Evolutionary conservation across 1,139 yeast genomes (phyloP).

Genomic region (Yamadazyma trypodendri): DNA sequence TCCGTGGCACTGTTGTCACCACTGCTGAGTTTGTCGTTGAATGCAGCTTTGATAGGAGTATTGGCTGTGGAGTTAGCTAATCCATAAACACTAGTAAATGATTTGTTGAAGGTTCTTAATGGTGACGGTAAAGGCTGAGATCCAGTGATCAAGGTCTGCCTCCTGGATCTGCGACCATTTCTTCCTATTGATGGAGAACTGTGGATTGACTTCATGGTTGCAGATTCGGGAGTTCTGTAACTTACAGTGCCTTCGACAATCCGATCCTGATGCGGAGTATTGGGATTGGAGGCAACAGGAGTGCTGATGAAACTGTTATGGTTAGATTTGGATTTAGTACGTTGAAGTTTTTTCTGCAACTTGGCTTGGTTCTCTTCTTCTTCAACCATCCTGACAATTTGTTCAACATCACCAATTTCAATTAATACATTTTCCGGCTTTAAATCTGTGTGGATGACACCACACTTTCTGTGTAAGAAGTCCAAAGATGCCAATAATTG

Average conservation of each 20-base stretch:
- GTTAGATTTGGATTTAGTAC: constrained; percentile 22
- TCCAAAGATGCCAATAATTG: constrained; percentile 77
- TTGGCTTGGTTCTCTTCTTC: constrained; percentile 50
- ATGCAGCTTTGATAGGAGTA: constrained; percentile 36
- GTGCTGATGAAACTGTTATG: constrained; percentile 18
- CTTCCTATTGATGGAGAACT: constrained; percentile 43
- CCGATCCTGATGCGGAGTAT: constrained; percentile 14
- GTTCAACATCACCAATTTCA: constrained; percentile 76
- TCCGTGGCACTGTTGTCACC: constrained; percentile 10
- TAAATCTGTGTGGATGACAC: constrained; percentile 87
- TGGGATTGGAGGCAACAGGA: constrained; percentile 14
- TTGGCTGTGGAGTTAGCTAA: constrained; percentile 41
- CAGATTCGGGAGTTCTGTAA: constrained; percentile 9
- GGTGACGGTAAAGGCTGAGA: constrained; percentile 87
- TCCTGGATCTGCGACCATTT: constrained; percentile 58
- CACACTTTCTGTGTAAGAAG: constrained; percentile 79
- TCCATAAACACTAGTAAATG: constrained; percentile 39
- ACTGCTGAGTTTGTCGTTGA: constrained; percentile 14
- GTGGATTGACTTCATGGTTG: constrained; percentile 10
- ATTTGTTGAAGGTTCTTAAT: constrained; percentile 46
- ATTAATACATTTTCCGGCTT: constrained; percentile 89
- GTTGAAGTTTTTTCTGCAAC: constrained; percentile 37
- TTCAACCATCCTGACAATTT: constrained; percentile 58
- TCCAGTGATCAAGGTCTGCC: constrained; percentile 79
- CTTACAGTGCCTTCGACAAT: neutral